Base-by-base conservation (phyloP, 2,329 filamentous ascomycete species). In the Penicillium aurantiogriseum region DNA sequence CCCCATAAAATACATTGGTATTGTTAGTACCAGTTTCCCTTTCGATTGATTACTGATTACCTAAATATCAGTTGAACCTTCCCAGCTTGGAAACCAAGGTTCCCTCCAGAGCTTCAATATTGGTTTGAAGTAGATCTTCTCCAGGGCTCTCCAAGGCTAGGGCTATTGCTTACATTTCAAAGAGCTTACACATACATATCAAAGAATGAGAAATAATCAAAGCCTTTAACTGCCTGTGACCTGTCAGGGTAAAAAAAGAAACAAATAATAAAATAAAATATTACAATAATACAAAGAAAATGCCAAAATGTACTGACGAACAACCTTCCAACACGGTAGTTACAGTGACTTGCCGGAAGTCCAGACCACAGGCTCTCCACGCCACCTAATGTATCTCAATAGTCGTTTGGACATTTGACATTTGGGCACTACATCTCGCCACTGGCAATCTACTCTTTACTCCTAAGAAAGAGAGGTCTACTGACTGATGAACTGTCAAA, bases 11-110 rank as follows among this genome's bases (percentile, higher is more conserved):
- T 36, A 55, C 46, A 9, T 11, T 15, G 5, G 42, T 67, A 65
- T 57, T 38, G 54, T 35, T 21, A 47, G 62, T 71, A 72, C 69
- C 63, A 59, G 64, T 70, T 71, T 69, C 63, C 66, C 65, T 53
- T 29, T 33, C 29, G 17, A 39, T 21, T 13, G 5, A 11, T 11
- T 31, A 31, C 35, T n/a, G 49, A 51, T 51, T 51, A 51, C 38
- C 39, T 52, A 52, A 45, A 51, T 43, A 31, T 51, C 49, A 21
- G 15, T 19, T 50, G 10, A 33, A 47, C 40, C 17, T 19, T 46
- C 44, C n/a, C 10, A 17, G 13, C 15, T 25, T 25, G 6, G 13
- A 42, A 42, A 25, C 23, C 23, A 27, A 27, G 15, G 42, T 27
- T 44, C 17, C 5, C 15, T 43, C 15, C 23, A 11, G 5, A 17